Conservation (phyloP, 495 filamentous ascomycete species). For the Penicillium arizonense region DNA sequence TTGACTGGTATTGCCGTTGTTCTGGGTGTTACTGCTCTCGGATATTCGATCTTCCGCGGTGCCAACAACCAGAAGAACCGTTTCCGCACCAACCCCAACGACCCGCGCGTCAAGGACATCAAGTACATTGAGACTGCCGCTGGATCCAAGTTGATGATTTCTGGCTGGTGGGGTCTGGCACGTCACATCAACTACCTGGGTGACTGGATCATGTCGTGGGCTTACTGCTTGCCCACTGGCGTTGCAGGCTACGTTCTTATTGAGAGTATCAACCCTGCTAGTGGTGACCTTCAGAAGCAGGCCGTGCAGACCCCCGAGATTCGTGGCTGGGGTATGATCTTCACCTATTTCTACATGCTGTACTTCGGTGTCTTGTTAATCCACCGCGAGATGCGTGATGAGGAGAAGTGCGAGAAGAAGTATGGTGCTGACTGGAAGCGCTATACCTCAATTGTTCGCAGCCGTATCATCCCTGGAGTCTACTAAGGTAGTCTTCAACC, state of each 20-base stretch:
- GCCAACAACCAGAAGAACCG: conserved; percentile 93
- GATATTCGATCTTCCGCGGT: conserved; percentile 87
- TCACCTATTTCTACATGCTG: conserved; percentile 93
- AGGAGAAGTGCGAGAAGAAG: conserved; percentile 88
- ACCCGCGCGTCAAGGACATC: conserved; percentile 76
- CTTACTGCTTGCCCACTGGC: conserved; percentile 87
- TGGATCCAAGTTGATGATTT: conserved; percentile 76
- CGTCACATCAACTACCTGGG: conserved; percentile 98
- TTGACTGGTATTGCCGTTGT: conserved; percentile 58
- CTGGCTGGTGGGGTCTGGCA: conserved; percentile 93
- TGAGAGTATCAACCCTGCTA: conserved; percentile 42
- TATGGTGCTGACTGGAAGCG: conserved; percentile 93
- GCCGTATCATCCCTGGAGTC: conserved; percentile 84
- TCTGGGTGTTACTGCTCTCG: conserved; percentile 60
- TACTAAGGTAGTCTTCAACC: conserved; percentile 53
- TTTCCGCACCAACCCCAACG: conserved; percentile 85
- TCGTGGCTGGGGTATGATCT: conserved; percentile 75
- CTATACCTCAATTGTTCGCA: conserved; percentile 81
- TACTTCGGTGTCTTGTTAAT: conserved; percentile 90
- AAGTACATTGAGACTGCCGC: conserved; percentile 83
- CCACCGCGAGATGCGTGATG: conserved; percentile 88
- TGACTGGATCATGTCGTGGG: conserved; percentile 93
- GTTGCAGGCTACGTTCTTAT: conserved; percentile 72
- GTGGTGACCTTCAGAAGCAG: conserved; percentile 54
- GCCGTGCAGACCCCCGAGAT: conserved; percentile 67